Evolutionary conservation across 2,329 filamentous ascomycete species (phyloP).

Genomic region (Delphinella strobiligena): DNA sequence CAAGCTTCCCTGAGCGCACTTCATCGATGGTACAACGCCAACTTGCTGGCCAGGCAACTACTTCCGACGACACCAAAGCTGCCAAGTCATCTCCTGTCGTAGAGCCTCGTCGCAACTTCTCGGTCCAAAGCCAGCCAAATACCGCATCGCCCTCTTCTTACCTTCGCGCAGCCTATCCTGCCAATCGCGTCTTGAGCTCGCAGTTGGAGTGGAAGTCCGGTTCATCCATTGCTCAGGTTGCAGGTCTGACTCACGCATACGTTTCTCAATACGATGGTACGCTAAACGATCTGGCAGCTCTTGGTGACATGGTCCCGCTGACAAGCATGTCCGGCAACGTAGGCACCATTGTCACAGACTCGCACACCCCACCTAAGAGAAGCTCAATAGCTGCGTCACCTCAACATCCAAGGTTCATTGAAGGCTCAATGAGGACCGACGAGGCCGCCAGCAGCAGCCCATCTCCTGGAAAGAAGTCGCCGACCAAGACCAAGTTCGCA

Average conservation of each 20-base stretch:
- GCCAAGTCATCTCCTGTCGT: neutral
- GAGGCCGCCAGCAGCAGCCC: conserved; percentile 5
- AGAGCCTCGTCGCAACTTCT: conserved; percentile 9
- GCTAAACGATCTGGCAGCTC: conserved; percentile 8
- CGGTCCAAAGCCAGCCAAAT: conserved; percentile 8
- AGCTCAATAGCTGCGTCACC: neutral
- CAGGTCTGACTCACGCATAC: conserved; percentile 19
- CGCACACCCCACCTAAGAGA: conserved; percentile 4
- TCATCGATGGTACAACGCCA: conserved; percentile 12
- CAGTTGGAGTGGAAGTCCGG: conserved; percentile 20
- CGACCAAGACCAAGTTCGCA: conserved; percentile 33
- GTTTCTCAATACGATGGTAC: conserved; percentile 23
- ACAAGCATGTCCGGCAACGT: conserved; percentile 6
- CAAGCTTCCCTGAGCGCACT: conserved; percentile 13
- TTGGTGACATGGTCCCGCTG: conserved; percentile 7
- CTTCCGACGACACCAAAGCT: neutral
- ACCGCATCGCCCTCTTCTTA: conserved; percentile 5
- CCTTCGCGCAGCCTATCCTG: conserved; percentile 9
- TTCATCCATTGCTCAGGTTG: conserved; percentile 19
- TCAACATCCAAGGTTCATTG: conserved; percentile 7
- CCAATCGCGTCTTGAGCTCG: conserved; percentile 18
- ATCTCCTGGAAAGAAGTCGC: conserved; percentile 10
- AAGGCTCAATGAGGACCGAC: conserved; percentile 9
- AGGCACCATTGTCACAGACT: conserved; percentile 4
- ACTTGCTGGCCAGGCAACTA: neutral